These are phyloP conservation scores for Proliferodiscus dingleyae DNA, from an alignment of 2,329 filamentous ascomycete genomes.

Conservation along the genomic window DNA sequence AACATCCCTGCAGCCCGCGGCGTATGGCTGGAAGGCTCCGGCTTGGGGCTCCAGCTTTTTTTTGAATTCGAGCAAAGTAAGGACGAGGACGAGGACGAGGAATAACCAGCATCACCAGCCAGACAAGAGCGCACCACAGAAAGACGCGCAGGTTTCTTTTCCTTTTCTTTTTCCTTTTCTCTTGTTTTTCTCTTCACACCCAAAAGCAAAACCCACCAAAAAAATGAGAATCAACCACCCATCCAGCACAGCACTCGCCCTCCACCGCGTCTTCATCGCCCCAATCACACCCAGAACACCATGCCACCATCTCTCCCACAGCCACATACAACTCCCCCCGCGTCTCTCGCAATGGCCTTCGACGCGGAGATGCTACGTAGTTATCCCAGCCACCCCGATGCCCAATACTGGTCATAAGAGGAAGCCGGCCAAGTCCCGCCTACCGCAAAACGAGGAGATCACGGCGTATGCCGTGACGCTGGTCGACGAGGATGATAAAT, in stretches of 20 bases:
- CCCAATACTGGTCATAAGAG: too few relatives aligned
- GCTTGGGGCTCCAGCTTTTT: too few relatives aligned
- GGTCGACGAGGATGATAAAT: slow-evolving; percentile 38
- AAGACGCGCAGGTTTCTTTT: too few relatives aligned
- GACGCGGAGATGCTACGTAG: slow-evolving; percentile 12
- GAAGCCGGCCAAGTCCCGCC: slow-evolving; percentile 31
- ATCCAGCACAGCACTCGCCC: slow-evolving; percentile 41
- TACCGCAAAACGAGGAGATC: slow-evolving; percentile 46
- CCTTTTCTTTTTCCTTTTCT: too few relatives aligned
- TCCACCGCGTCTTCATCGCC: slow-evolving; percentile 44
- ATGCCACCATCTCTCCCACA: slow-evolving; percentile 11
- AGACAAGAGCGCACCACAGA: neutral
- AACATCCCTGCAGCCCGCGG: too few relatives aligned
- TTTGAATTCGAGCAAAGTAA: neutral
- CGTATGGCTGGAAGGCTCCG: too few relatives aligned
- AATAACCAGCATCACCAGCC: neutral
- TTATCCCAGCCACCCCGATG: slow-evolving; percentile 10
- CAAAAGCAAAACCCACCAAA: too few relatives aligned
- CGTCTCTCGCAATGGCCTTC: slow-evolving; percentile 3
- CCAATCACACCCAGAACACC: slow-evolving; percentile 33
- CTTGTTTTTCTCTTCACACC: too few relatives aligned
- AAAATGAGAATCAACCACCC: slow-evolving; percentile 25
- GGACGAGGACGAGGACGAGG: neutral
- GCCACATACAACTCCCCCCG: neutral
- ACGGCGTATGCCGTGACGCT: slow-evolving; percentile 45